Percentiles rank a stretch among this genome's conserved stretches.
phyloP scores from a whole-genome alignment of 2,329 filamentous ascomycete genomes.

The Fonsecaea nubica region DNA sequence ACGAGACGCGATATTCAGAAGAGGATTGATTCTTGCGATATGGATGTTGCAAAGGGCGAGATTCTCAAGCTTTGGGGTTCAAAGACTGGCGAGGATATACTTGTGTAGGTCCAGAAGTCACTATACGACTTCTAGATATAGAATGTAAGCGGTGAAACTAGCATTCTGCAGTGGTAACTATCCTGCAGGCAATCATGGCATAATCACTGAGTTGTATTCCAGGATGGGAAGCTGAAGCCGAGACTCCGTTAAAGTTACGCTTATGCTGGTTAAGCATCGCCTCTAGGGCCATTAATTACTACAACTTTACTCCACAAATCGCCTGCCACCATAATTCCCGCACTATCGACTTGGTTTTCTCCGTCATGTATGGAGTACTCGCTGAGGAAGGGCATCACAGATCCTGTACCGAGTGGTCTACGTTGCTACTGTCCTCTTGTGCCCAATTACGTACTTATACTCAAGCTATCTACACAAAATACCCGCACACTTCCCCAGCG shows the following conservation, averaged over 20 bases:
- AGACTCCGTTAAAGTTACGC: neutral
- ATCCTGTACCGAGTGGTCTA: neutral
- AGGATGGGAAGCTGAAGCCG: neutral
- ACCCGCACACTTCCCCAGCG: neutral
- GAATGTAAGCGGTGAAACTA: neutral
- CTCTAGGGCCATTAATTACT: neutral
- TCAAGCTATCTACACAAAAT: neutral
- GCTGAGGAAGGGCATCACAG: neutral
- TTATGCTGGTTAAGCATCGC: constrained; percentile 13
- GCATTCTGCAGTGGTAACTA: neutral
- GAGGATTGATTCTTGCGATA: constrained; percentile 17
- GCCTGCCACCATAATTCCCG: neutral
- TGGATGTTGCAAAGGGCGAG: constrained; percentile 12
- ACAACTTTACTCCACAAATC: neutral
- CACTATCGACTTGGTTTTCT: neutral
- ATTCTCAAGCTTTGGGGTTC: constrained; percentile 15
- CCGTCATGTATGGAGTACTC: neutral
- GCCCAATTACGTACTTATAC: neutral
- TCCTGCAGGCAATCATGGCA: neutral
- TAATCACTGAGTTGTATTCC: neutral
- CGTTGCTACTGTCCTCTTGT: neutral
- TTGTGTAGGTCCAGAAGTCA: neutral
- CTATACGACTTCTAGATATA: neutral
- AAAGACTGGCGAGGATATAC: neutral
- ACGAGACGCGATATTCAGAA: constrained; percentile 8